Percentiles rank a stretch among this genome's conserved stretches.
phyloP scores from a whole-genome alignment of 768 basidiomycete species.

The Leucocoprinus birnbaumii region DNA sequence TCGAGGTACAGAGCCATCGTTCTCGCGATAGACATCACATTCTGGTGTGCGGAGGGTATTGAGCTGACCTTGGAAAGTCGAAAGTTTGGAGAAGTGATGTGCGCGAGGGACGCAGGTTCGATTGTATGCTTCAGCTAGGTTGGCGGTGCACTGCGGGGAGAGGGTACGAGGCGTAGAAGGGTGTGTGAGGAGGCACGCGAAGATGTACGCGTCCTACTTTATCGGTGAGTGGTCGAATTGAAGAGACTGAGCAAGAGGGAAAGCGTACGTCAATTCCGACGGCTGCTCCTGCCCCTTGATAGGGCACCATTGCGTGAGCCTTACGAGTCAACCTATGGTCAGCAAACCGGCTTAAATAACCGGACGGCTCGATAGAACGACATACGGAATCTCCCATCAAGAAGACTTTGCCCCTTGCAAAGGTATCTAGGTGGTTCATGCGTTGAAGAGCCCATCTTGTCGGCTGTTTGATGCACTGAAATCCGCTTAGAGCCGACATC shows the following conservation, averaged over 20 bases:
- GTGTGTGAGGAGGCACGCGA: slow-evolving; percentile 25
- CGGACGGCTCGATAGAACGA: not conserved
- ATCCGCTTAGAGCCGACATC: not conserved
- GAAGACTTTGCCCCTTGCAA: slow-evolving; percentile 34
- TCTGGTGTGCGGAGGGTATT: slow-evolving; percentile 21
- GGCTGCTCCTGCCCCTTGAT: slow-evolving; percentile 29
- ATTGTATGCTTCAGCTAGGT: slow-evolving; percentile 25
- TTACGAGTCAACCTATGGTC: not conserved
- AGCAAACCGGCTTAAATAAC: not conserved
- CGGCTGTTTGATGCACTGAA: slow-evolving; percentile 31
- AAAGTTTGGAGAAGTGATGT: slow-evolving; percentile 19
- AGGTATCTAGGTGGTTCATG: slow-evolving; percentile 36
- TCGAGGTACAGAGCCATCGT: slow-evolving; percentile 17
- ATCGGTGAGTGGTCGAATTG: not conserved
- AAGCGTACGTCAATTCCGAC: slow-evolving; percentile 27
- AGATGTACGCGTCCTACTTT: slow-evolving; percentile 33
- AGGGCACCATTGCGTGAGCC: slow-evolving; percentile 31
- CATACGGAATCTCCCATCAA: slow-evolving; percentile 48
- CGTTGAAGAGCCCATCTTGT: slow-evolving; percentile 42
- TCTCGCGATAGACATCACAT: slow-evolving; percentile 22
- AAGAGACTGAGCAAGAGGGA: not conserved
- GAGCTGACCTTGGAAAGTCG: slow-evolving; percentile 18
- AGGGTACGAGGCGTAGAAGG: slow-evolving; percentile 8
- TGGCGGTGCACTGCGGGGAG: slow-evolving; percentile 15
- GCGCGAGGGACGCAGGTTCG: slow-evolving; percentile 22